Percentiles rank a stretch among this genome's conserved stretches.
Evolutionary conservation across 768 basidiomycete species (phyloP).

Genomic region (Mycena pura): DNA sequence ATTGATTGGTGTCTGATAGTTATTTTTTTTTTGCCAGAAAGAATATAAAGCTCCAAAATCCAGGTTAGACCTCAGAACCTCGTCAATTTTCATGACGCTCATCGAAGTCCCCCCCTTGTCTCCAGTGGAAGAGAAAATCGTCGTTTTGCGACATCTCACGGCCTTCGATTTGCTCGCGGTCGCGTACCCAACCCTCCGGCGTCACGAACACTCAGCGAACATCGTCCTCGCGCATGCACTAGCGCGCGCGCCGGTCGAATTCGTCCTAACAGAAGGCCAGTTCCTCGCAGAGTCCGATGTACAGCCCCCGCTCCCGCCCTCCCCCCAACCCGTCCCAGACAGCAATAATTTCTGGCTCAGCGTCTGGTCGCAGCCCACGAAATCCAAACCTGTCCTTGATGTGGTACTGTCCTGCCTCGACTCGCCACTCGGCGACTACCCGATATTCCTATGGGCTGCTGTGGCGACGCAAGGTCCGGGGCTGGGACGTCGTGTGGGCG

Average conservation of each 20-base stretch:
- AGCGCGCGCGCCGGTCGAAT: conserved; percentile 46
- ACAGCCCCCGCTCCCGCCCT: conserved; percentile 32
- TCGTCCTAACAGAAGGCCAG: conserved; percentile 42
- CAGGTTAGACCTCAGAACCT: conserved; percentile 29
- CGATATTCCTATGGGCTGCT: conserved; percentile 59
- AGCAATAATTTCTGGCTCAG: conserved; percentile 57
- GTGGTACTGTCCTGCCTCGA: conserved; percentile 55
- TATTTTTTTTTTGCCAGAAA: neutral
- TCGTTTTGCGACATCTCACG: conserved; percentile 47
- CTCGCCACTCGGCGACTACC: conserved; percentile 53
- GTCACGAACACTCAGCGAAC: conserved; percentile 56
- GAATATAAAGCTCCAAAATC: neutral
- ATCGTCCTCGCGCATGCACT: conserved; percentile 60
- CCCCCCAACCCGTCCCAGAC: conserved; percentile 26
- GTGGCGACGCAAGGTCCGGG: conserved; percentile 42
- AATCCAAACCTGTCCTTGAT: conserved; percentile 41
- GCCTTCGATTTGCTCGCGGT: conserved; percentile 48
- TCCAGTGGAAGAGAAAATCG: conserved; percentile 11
- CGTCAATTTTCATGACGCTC: conserved; percentile 32
- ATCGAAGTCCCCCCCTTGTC: conserved; percentile 7
- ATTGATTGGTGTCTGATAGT: conserved; percentile 11
- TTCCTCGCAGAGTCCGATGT: conserved; percentile 44
- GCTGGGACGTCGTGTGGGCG: conserved; percentile 42
- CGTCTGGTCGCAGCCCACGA: conserved; percentile 47
- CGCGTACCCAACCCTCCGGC: conserved; percentile 48